These are phyloP conservation scores for Aspergillus novoparasiticus DNA, from an alignment of 2,329 filamentous ascomycete species.

Conservation along the genomic window DNA sequence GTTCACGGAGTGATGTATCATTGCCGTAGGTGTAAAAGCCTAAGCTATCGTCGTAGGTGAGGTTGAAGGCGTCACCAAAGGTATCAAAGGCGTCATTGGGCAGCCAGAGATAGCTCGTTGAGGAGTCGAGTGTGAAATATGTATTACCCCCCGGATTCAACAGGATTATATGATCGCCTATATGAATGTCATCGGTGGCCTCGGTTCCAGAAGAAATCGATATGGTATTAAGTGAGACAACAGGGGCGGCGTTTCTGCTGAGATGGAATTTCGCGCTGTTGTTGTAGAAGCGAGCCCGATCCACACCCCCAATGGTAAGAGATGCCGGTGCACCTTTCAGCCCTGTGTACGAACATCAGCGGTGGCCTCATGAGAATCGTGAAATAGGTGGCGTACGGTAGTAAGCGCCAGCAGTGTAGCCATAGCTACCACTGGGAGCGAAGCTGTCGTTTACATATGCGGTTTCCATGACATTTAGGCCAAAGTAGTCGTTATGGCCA, in stretches of 20 bases:
- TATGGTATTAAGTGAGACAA: constrained; percentile 3
- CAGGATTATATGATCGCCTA: neutral
- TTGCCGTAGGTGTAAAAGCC: constrained; percentile 2
- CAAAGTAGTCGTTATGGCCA: neutral
- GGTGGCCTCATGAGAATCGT: no score
- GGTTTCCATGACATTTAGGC: neutral
- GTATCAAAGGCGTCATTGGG: neutral
- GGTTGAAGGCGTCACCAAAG: neutral
- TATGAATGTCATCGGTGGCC: neutral
- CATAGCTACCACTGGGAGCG: neutral
- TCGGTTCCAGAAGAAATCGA: neutral
- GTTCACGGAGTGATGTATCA: neutral
- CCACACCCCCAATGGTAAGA: constrained; percentile 1
- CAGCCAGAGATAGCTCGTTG: neutral
- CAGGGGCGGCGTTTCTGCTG: neutral
- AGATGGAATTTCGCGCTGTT: constrained; percentile 2
- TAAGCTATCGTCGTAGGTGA: neutral
- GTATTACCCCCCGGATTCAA: neutral
- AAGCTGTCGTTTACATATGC: neutral
- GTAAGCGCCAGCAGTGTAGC: constrained; percentile 5
- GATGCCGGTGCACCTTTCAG: constrained; percentile 1
- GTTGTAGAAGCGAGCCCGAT: neutral
- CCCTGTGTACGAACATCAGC: neutral
- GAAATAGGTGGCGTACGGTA: neutral
- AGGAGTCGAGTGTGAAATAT: constrained; percentile 1